These are phyloP conservation scores for Pseudogymnoascus sp. DNA, from an alignment of 2,329 filamentous ascomycete species.

Conservation along the genomic window DNA sequence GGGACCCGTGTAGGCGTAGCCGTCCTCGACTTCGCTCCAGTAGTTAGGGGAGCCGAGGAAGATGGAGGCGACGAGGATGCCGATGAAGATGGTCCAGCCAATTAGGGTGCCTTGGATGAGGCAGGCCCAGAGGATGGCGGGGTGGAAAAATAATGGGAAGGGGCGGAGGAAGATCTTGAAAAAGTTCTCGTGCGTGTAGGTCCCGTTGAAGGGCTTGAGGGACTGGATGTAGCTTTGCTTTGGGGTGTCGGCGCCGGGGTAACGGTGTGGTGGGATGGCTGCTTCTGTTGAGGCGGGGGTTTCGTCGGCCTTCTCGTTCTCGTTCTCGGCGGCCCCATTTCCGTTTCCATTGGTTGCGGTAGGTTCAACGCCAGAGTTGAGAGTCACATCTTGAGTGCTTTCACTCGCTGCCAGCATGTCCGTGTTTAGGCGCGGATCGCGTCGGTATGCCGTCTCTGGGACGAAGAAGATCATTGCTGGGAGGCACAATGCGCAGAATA, in stretches of 20 bases:
- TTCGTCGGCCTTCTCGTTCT: not conserved
- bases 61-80: slow-evolving; percentile 72
- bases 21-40: slow-evolving; percentile 73
- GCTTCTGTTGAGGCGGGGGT: slow-evolving; percentile 2
- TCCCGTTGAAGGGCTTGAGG: slow-evolving; percentile 67
- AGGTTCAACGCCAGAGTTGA: not conserved
- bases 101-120: slow-evolving; percentile 85
- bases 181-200: slow-evolving; percentile 72
- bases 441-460: slow-evolving; percentile 73
- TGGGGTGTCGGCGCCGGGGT: slow-evolving; percentile 22
- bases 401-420: slow-evolving; percentile 43
- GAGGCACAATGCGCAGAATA: slow-evolving; percentile 66
- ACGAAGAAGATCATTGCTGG: slow-evolving; percentile 69
- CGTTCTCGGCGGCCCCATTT: not conserved
- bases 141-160: slow-evolving; percentile 75
- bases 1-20: slow-evolving; percentile 79
- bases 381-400: not conserved
- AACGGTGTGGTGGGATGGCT: not conserved
- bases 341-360: not conserved
- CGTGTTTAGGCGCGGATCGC: slow-evolving; percentile 60
- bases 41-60: slow-evolving; percentile 75
- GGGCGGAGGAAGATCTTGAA: slow-evolving; percentile 60
- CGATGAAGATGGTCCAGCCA: slow-evolving; percentile 92
- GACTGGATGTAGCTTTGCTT: slow-evolving; percentile 51
- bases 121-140: slow-evolving; percentile 71